Percentiles rank a stretch among this genome's conserved stretches.
Evolutionary conservation across 2,329 filamentous ascomycete species (phyloP).

Genomic region (Neurospora sp.): DNA sequence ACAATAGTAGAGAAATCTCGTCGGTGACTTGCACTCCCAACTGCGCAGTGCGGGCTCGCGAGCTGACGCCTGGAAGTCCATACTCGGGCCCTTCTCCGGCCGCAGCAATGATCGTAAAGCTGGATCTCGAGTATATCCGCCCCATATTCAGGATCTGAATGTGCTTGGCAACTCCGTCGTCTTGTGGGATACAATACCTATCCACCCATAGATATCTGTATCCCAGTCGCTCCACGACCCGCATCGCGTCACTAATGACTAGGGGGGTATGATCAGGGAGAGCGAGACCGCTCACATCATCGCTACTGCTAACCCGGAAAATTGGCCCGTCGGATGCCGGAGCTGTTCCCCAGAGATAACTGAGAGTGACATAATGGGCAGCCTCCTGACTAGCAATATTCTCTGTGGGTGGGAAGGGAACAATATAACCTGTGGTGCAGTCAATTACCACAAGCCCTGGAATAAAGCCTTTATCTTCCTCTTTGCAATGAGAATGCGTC

Average conservation of each 20-base stretch:
- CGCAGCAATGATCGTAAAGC: conserved; percentile 29
- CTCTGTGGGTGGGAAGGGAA: neutral
- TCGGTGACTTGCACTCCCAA: neutral
- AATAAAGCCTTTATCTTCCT: neutral
- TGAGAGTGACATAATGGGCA: neutral
- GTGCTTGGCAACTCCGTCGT: neutral
- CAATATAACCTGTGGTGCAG: neutral
- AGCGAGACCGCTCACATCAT: neutral
- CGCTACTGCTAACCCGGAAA: no score
- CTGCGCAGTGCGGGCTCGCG: neutral
- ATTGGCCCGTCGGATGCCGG: fast-evolving
- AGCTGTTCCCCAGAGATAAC: neutral
- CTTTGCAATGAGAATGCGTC: neutral
- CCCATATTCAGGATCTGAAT: conserved; percentile 23
- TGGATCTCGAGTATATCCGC: conserved; percentile 25
- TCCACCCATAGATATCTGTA: conserved; percentile 2
- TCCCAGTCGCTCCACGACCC: neutral
- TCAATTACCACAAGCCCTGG: neutral
- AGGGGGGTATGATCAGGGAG: neutral
- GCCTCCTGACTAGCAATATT: no score
- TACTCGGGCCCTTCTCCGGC: conserved; percentile 24
- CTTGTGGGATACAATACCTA: conserved; percentile 1
- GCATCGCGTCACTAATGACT: neutral
- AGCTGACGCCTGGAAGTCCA: conserved; percentile 24
- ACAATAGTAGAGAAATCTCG: neutral